Conservation (phyloP, 768 basidiomycete genomes). For the Lactarius pseudohatsudake region DNA sequence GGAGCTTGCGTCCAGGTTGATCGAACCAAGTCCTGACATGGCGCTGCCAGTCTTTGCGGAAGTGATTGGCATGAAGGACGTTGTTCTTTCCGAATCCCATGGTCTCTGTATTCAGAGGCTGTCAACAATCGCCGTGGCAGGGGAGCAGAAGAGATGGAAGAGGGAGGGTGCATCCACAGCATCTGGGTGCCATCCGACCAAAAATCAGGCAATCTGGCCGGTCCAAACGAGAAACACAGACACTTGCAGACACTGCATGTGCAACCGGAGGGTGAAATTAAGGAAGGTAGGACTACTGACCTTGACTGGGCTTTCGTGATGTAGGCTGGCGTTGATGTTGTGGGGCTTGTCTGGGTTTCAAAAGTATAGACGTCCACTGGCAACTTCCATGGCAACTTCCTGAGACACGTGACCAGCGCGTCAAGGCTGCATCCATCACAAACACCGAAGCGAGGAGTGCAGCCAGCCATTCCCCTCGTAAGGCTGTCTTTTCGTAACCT, state of each 20-base stretch:
- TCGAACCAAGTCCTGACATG: constrained; percentile 98
- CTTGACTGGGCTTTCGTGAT: constrained; percentile 38
- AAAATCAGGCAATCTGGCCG: constrained; percentile 2
- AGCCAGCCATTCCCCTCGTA: background rate
- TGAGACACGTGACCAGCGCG: background rate
- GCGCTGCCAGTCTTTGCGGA: constrained; percentile 99
- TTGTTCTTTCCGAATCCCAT: constrained; percentile 85
- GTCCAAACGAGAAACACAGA: background rate
- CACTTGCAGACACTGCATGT: background rate
- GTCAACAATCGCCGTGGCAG: constrained; percentile 26
- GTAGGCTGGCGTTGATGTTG: constrained; percentile 27
- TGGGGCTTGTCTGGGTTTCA: constrained; percentile 21
- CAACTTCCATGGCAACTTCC: background rate
- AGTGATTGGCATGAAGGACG: constrained; percentile 92
- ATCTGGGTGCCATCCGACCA: constrained; percentile 29
- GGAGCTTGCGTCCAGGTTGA: constrained; percentile 97
- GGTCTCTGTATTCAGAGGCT: constrained; percentile 40
- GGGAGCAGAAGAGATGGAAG: background rate
- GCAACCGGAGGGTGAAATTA: background rate
- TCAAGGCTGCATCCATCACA: constrained; percentile 2
- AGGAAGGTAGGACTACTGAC: constrained; percentile 34
- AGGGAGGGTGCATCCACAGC: constrained; percentile 17
- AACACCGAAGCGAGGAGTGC: background rate
- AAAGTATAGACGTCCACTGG: background rate
- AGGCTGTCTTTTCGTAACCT: background rate